Evolutionary conservation across 2,329 filamentous ascomycete species (phyloP).

Genomic region (Colletotrichum cuscutae): DNA sequence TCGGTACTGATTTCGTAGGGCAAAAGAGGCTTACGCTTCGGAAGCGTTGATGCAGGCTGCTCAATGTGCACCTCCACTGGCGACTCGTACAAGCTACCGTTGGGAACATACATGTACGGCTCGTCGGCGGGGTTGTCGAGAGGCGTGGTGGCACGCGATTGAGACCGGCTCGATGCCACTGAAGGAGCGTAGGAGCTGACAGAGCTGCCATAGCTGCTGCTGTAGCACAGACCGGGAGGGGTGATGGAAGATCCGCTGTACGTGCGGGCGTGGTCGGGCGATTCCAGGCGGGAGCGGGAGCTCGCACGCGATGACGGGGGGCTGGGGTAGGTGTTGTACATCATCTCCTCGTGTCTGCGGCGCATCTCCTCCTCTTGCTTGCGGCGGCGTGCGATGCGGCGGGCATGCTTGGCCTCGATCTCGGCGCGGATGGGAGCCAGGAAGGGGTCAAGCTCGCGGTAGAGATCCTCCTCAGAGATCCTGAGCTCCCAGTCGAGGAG

Average conservation of each 20-base stretch:
- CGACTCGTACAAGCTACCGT: slow-evolving; percentile 59
- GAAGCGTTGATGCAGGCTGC: slow-evolving; percentile 49
- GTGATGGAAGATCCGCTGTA: slow-evolving; percentile 48
- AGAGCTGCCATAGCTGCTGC: slow-evolving; percentile 48
- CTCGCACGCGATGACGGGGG: slow-evolving; percentile 58
- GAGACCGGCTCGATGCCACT: slow-evolving; percentile 55
- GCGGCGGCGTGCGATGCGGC: slow-evolving; percentile 61
- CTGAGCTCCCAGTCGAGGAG: slow-evolving; percentile 94
- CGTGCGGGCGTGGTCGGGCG: slow-evolving; percentile 53
- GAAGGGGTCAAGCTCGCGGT: slow-evolving; percentile 88
- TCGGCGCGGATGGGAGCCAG: slow-evolving; percentile 82
- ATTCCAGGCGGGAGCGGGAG: slow-evolving; percentile 51
- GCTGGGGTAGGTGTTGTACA: slow-evolving; percentile 51
- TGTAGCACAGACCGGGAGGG: slow-evolving; percentile 60
- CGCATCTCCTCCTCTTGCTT: slow-evolving; percentile 53
- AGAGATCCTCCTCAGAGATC: slow-evolving; percentile 86
- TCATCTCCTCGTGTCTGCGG: slow-evolving; percentile 49
- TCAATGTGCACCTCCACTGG: slow-evolving; percentile 58
- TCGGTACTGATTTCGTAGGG: slow-evolving; percentile 67
- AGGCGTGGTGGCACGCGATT: slow-evolving; percentile 61
- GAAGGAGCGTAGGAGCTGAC: slow-evolving; percentile 62
- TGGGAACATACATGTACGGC: slow-evolving; percentile 52
- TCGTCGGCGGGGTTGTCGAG: slow-evolving; percentile 56
- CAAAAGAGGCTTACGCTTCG: slow-evolving; percentile 45
- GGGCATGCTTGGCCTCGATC: slow-evolving; percentile 61